Evolutionary conservation across 257 asterid genomes (phyloP).

Genomic region (Petunia secreta): DNA sequence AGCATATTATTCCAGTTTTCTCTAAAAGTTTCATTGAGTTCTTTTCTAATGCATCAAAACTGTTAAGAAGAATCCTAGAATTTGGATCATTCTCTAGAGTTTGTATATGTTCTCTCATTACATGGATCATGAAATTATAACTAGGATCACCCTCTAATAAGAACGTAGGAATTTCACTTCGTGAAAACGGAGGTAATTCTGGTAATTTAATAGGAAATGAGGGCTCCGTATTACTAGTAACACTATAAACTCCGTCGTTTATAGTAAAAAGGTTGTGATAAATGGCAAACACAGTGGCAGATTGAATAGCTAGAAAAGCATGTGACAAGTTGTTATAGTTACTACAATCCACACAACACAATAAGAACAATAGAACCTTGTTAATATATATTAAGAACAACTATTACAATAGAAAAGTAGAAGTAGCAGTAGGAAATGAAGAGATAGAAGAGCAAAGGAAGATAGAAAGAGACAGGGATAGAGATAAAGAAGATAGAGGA

Average conservation of each 20-base stretch:
- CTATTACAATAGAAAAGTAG: too few species aligned
- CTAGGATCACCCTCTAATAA: slow-evolving; percentile 26
- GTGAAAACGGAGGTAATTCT: slow-evolving; percentile 44
- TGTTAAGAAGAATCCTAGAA: slow-evolving; percentile 55
- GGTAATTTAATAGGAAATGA: slow-evolving; percentile 44
- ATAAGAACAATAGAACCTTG: too few species aligned
- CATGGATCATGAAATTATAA: slow-evolving; percentile 29
- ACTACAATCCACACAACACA: too few species aligned
- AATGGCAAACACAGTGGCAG: slow-evolving; percentile 54
- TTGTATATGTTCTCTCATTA: slow-evolving; percentile 53
- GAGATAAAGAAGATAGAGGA: too few species aligned
- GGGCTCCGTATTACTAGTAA: not conserved
- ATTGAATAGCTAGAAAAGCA: slow-evolving; percentile 70
- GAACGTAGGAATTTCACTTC: slow-evolving; percentile 60
- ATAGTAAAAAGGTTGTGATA: slow-evolving; percentile 66
- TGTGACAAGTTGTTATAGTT: too few species aligned
- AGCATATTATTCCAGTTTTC: slow-evolving; percentile 32
- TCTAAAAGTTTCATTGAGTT: slow-evolving; percentile 30
- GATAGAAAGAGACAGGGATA: too few species aligned
- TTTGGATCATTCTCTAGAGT: slow-evolving; percentile 34
- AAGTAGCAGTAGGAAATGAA: too few species aligned
- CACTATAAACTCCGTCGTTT: slow-evolving; percentile 31
- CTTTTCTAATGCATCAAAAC: slow-evolving; percentile 48
- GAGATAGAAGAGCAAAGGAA: too few species aligned
- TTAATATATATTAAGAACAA: too few species aligned